Conservation (phyloP, 176 grass and related monocot genomes). For the Avena eriantha region DNA sequence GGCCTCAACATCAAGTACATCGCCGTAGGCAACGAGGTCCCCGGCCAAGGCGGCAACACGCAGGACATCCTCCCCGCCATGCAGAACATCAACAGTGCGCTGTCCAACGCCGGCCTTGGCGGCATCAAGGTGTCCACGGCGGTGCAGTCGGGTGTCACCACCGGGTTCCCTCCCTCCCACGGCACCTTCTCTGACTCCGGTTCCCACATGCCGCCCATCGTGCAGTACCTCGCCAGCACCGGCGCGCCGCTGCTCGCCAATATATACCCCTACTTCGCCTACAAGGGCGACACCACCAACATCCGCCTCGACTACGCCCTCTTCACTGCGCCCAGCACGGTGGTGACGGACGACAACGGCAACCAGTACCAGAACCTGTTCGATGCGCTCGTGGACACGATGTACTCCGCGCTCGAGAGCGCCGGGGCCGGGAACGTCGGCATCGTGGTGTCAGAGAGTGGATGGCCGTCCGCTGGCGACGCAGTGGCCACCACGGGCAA, state of each 20-base stretch:
- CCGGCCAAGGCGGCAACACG: not conserved
- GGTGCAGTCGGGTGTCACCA: not conserved
- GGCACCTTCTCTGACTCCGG: not conserved
- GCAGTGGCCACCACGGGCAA: conserved; percentile 37
- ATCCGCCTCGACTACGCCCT: conserved; percentile 4
- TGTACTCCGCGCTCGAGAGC: conserved; percentile 1
- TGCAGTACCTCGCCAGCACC: not conserved
- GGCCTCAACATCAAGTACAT: conserved; percentile 55
- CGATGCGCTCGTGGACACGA: conserved; percentile 2
- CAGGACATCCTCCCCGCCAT: conserved; percentile 33
- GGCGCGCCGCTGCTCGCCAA: conserved; percentile 22
- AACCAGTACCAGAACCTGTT: conserved; percentile 13
- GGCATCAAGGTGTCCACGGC: conserved; percentile 31
- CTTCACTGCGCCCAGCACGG: conserved; percentile 8
- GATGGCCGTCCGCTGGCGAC: conserved; percentile 64
- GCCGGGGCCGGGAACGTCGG: not conserved
- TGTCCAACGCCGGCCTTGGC: not conserved
- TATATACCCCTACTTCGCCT: not conserved
- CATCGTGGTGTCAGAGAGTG: conserved; percentile 63
- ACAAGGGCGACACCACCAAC: not conserved
- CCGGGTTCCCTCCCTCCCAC: not conserved
- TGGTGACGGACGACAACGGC: not conserved
- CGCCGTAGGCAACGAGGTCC: conserved; percentile 66
- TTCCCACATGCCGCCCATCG: not conserved
- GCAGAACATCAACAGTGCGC: conserved; percentile 6